Evolutionary conservation across 2,329 filamentous ascomycete species (phyloP).

Genomic region (Mycosphaerella sp.): DNA sequence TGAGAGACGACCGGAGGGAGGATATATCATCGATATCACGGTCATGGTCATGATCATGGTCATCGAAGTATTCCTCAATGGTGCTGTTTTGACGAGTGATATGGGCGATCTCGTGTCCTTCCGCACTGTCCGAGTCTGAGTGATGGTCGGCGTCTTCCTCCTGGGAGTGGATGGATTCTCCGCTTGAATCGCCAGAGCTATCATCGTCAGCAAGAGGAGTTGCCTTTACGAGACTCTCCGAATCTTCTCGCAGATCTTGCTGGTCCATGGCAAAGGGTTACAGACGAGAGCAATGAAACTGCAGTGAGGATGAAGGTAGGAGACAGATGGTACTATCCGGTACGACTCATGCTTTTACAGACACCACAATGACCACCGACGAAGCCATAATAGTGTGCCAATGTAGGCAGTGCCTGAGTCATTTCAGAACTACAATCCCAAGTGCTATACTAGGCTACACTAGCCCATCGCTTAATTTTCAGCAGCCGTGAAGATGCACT

Average conservation of each 20-base stretch:
- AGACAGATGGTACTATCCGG: neutral
- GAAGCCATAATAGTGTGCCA: slow-evolving; percentile 4
- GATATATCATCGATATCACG: neutral
- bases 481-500: slow-evolving; percentile 9
- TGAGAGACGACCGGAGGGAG: slow-evolving; percentile 5
- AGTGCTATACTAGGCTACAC: too few relatives aligned
- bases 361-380: neutral
- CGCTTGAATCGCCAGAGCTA: slow-evolving; percentile 1
- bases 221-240: neutral
- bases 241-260: neutral
- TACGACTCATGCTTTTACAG: neutral
- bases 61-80: slow-evolving; percentile 14
- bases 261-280: slow-evolving; percentile 1
- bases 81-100: slow-evolving; percentile 9
- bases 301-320: slow-evolving; percentile 4
- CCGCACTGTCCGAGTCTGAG: neutral
- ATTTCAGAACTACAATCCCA: neutral
- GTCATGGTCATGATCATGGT: slow-evolving; percentile 4
- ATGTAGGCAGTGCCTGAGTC: slow-evolving; percentile 10
- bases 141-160: slow-evolving; percentile 2
- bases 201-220: slow-evolving; percentile 1
- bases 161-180: neutral
- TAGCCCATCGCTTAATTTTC: slow-evolving; percentile 1
- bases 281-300: neutral
- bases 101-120: neutral